Conservation (phyloP, 352 stramenopile species). For the Phytophthora lateralis region DNA sequence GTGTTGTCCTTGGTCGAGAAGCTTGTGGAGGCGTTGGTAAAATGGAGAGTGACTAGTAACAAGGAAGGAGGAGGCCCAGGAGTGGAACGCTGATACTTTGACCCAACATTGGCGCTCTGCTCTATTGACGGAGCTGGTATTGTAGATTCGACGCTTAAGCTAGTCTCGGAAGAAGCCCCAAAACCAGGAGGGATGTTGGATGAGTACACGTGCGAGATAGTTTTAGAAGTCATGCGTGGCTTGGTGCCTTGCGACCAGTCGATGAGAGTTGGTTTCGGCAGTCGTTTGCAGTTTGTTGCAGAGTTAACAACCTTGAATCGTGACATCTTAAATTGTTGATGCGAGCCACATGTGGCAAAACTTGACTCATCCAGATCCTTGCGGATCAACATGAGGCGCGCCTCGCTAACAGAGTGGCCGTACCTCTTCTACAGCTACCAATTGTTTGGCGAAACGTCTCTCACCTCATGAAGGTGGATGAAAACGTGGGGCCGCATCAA, state of each 20-base stretch:
- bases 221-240: background rate
- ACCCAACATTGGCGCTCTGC: too few relatives aligned
- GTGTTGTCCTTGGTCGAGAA: background rate
- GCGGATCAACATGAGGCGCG: background rate
- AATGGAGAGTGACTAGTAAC: slow-evolving; percentile 1
- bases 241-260: background rate
- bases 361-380: background rate
- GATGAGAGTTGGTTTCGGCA: background rate
- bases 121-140: too few relatives aligned
- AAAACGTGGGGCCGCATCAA: too few relatives aligned
- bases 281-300: background rate
- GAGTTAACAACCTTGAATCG: background rate
- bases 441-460: too few relatives aligned
- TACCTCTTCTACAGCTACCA: too few relatives aligned
- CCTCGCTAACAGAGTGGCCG: too few relatives aligned
- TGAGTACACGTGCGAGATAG: slow-evolving; percentile 5
- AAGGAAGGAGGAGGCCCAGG: background rate
- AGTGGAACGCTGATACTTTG: too few relatives aligned
- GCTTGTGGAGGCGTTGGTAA: slow-evolving; percentile 2
- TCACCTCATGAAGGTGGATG: too few relatives aligned
- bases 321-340: background rate
- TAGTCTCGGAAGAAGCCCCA: background rate
- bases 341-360: background rate
- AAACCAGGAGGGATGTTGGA: slow-evolving; percentile 9
- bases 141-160: too few relatives aligned